Conservation (phyloP, 2,329 filamentous ascomycete species). For the Fusarium sp. region DNA sequence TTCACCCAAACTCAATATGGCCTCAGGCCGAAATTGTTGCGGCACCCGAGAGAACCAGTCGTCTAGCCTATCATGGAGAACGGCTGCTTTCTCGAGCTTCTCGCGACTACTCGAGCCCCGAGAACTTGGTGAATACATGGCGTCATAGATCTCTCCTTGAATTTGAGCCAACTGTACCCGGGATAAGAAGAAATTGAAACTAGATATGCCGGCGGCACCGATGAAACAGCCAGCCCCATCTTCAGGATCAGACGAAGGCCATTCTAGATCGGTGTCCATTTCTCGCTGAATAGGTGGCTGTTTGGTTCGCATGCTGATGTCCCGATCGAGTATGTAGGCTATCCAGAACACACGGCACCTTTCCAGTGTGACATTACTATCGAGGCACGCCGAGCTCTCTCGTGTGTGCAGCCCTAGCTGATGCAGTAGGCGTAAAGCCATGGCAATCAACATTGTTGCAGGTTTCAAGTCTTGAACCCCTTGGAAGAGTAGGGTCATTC, state of each 20-base stretch:
- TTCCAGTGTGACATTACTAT: neutral
- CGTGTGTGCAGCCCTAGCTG: constrained; percentile 5
- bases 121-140: neutral
- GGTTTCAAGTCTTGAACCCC: constrained; percentile 10
- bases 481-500: constrained; percentile 18
- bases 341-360: constrained; percentile 29
- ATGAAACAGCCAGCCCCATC: neutral
- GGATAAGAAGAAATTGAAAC: constrained; percentile 17
- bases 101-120: neutral
- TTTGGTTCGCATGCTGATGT: constrained; percentile 8
- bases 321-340: constrained; percentile 28
- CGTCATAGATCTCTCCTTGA: constrained; percentile 26
- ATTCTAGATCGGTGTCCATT: constrained; percentile 2
- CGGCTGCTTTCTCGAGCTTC: neutral
- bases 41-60: constrained; percentile 17
- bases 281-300: constrained; percentile 16
- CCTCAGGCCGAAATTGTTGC: neutral
- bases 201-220: accelerated
- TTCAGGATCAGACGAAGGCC: neutral
- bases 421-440: constrained; percentile 25
- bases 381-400: neutral
- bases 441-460: constrained; percentile 14
- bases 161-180: constrained; percentile 26
- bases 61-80: neutral
- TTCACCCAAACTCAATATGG: neutral